phyloP scores from a whole-genome alignment of 805 yeast genomes.

The Zygotorulaspora chibaensis region DNA sequence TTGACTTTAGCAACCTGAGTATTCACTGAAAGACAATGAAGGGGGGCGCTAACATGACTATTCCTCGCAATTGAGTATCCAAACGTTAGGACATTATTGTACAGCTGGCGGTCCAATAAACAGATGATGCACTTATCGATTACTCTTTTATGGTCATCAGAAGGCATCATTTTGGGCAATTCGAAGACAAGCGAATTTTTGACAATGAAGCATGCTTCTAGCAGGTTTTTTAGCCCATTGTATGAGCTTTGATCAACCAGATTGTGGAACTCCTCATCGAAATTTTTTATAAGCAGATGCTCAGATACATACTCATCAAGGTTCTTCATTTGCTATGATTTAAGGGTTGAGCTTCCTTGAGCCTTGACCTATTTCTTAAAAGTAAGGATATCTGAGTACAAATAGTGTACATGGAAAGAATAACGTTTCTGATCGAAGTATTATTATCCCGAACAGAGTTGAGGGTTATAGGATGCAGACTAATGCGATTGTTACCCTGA shows the following conservation, averaged over 20 bases:
- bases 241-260: constrained; percentile 5
- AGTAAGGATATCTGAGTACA: no score
- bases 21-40: constrained; percentile 37
- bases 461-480: background rate
- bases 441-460: no score
- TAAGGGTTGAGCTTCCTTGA: no score
- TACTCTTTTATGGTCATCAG: constrained; percentile 30
- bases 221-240: constrained; percentile 12
- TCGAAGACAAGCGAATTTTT: constrained; percentile 8
- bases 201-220: constrained; percentile 11
- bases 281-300: constrained; percentile 5
- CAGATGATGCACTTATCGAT: constrained; percentile 41
- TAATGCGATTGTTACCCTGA: background rate
- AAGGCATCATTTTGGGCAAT: constrained; percentile 7
- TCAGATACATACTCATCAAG: constrained; percentile 9
- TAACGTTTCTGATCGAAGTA: no score
- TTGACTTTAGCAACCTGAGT: constrained; percentile 42
- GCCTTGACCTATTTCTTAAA: no score
- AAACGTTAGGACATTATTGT: constrained; percentile 37
- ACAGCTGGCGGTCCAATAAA: constrained; percentile 27
- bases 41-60: constrained; percentile 24
- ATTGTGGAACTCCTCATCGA: background rate
- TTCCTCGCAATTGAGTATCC: constrained; percentile 42
- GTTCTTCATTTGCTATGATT: constrained; percentile 13
- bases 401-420: no score